Evolutionary conservation across 495 filamentous ascomycete species (phyloP).

Genomic region (Aspergillus funiculosus): DNA sequence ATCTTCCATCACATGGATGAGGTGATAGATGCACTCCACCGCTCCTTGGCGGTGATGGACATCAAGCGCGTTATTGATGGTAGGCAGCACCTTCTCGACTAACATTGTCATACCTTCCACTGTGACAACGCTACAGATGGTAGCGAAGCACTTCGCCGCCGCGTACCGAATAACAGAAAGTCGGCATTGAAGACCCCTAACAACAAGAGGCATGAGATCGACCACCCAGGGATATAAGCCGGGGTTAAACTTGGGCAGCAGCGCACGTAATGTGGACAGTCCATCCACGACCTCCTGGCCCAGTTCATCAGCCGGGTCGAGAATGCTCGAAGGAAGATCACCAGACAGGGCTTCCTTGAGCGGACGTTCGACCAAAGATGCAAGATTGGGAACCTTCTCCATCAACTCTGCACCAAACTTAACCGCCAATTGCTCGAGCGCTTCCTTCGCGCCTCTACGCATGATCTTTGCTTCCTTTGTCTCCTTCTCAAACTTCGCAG

Average conservation of each 20-base stretch:
- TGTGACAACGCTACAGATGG: constrained; percentile 91
- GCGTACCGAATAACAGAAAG: constrained; percentile 91
- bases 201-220: constrained; percentile 76
- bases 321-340: constrained; percentile 65
- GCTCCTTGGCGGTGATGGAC: constrained; percentile 84
- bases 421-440: constrained; percentile 75
- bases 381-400: constrained; percentile 72
- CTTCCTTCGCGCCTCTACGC: constrained; percentile 87
- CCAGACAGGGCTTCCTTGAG: constrained; percentile 65
- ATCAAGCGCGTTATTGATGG: constrained; percentile 81
- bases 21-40: constrained; percentile 88
- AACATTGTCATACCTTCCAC: constrained; percentile 93
- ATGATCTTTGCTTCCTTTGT: constrained; percentile 81
- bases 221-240: constrained; percentile 72
- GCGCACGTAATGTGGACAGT: constrained; percentile 83
- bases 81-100: constrained; percentile 86
- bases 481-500: constrained; percentile 80
- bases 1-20: constrained; percentile 98
- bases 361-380: constrained; percentile 70
- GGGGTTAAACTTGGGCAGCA: constrained; percentile 74
- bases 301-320: constrained; percentile 59
- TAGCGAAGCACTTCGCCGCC: constrained; percentile 95
- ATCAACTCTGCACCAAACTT: constrained; percentile 74
- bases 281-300: constrained; percentile 93
- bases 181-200: constrained; percentile 76